Conservation (phyloP, 768 basidiomycete species). For the Suillus placidus region DNA sequence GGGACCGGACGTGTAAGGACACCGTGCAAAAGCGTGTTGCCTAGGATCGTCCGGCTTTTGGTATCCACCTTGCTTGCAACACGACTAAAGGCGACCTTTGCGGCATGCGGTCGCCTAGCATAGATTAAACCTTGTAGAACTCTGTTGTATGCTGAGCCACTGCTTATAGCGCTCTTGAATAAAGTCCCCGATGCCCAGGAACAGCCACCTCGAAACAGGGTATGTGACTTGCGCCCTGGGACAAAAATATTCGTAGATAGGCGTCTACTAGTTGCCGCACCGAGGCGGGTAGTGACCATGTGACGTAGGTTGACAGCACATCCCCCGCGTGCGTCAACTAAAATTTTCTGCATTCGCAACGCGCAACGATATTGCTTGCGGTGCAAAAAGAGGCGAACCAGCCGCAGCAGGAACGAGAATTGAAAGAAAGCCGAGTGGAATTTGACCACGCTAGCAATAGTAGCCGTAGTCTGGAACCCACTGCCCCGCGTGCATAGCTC, state of each 20-base stretch:
- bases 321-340: not conserved
- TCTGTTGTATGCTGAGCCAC: constrained; percentile 23
- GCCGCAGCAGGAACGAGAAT: constrained; percentile 39
- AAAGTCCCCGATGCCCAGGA: not conserved
- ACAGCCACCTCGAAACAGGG: not conserved
- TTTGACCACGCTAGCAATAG: constrained; percentile 44
- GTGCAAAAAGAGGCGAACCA: constrained; percentile 42
- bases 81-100: constrained; percentile 43
- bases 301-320: not conserved
- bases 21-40: constrained; percentile 61
- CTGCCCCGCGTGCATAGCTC: constrained; percentile 42
- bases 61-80: constrained; percentile 32
- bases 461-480: constrained; percentile 37
- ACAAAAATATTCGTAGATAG: not conserved
- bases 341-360: not conserved
- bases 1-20: constrained; percentile 34
- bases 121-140: constrained; percentile 36
- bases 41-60: constrained; percentile 44
- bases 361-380: constrained; percentile 40
- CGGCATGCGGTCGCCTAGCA: constrained; percentile 46
- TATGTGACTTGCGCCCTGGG: not conserved
- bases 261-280: not conserved
- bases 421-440: constrained; percentile 43
- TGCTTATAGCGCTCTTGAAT: constrained; percentile 14
- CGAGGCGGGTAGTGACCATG: not conserved